phyloP scores from a whole-genome alignment of 331 rosid species.

The Quercus tomentella region DNA sequence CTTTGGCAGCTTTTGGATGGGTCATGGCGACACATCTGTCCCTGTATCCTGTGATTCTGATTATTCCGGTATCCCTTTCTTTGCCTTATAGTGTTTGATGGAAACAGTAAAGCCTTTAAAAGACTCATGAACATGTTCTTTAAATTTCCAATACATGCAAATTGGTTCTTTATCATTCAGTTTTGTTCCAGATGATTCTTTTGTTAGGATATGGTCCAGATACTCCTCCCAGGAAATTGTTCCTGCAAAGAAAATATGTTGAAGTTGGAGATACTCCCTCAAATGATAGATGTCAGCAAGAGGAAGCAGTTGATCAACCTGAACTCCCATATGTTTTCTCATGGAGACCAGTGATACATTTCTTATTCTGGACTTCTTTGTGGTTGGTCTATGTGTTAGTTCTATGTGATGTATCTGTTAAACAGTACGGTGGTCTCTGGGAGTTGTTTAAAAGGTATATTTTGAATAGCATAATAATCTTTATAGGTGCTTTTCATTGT shows the following conservation, averaged over 20 bases:
- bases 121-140: neutral
- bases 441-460: conserved; percentile 82
- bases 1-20: conserved; percentile 95
- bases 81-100: neutral
- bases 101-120: neutral
- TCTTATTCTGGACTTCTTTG: conserved; percentile 50
- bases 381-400: conserved; percentile 72
- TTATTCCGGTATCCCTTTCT: conserved; percentile 68
- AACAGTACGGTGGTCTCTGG: conserved; percentile 68
- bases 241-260: conserved; percentile 32
- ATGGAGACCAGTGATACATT: conserved; percentile 53
- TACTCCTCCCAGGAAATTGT: conserved; percentile 76
- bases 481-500: neutral
- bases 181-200: conserved; percentile 52
- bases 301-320: conserved; percentile 32
- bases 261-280: conserved; percentile 36
- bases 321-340: conserved; percentile 38
- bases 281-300: conserved; percentile 33
- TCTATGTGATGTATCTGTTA: conserved; percentile 59
- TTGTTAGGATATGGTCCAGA: conserved; percentile 81
- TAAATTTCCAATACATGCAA: neutral
- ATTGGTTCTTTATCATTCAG: neutral
- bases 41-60: conserved; percentile 74
- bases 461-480: neutral
- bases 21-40: conserved; percentile 91